These are phyloP conservation scores for Mycocentrospora acerina DNA, from an alignment of 2,329 filamentous ascomycete species.

Conservation along the genomic window DNA sequence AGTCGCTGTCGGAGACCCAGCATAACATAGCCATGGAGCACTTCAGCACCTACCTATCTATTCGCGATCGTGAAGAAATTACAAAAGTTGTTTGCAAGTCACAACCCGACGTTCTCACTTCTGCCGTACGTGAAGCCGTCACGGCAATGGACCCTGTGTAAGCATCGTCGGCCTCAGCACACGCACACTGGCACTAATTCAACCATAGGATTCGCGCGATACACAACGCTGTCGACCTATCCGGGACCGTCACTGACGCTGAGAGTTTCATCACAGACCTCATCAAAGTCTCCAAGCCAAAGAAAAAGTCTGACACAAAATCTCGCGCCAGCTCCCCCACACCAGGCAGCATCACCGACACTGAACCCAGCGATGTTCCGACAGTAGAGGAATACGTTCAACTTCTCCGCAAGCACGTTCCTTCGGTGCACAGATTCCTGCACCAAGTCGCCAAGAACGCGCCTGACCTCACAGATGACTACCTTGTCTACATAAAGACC, in stretches of 20 bases:
- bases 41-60: conserved; percentile 68
- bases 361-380: conserved; percentile 42
- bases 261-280: conserved; percentile 72
- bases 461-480: conserved; percentile 63
- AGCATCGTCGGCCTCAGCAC: too few species aligned
- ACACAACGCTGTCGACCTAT: conserved; percentile 71
- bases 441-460: conserved; percentile 70
- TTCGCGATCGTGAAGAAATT: conserved; percentile 73
- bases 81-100: conserved; percentile 66
- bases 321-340: conserved; percentile 23
- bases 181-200: too few species aligned
- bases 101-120: conserved; percentile 72
- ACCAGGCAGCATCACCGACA: conserved; percentile 26
- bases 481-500: conserved; percentile 62
- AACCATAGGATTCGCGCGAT: conserved; percentile 59
- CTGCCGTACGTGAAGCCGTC: conserved; percentile 64
- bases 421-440: conserved; percentile 67
- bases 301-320: conserved; percentile 30
- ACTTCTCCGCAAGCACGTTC: conserved; percentile 65
- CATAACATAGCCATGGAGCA: conserved; percentile 69
- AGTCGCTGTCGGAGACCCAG: conserved; percentile 58
- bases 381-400: conserved; percentile 72
- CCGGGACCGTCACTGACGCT: conserved; percentile 65
- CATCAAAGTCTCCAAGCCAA: conserved; percentile 56
- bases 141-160: conserved; percentile 69